Evolutionary conservation across 257 asterid species (phyloP), one percentile per base, ranked within the genome.

Genomic region (Penstemon newberryi): DNA sequence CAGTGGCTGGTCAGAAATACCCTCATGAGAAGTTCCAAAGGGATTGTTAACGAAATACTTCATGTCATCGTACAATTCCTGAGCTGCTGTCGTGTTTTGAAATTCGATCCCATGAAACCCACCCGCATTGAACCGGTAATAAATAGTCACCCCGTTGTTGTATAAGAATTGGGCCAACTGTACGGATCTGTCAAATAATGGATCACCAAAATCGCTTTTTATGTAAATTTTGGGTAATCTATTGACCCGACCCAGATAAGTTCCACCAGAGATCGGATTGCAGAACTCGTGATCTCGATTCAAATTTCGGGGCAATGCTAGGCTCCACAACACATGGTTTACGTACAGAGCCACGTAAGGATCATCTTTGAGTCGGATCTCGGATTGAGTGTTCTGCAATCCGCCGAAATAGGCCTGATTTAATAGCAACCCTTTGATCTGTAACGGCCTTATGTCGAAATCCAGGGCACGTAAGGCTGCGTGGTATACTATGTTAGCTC

Each of bases 331-430:
- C 3, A 76, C 70, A 7, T 80, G 70, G 4, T 61, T 67, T 4
- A 80, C 40, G 15, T 63, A 73, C 6, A 80, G 45, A 0, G 82
- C 43, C 0, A 76, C 71, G 56, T 54, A 40, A 0, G 78, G 59
- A 51, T 79, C 82, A 0, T 80, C 76, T 0, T 40, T 12, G 4
- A 73, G 47, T 5, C 76, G 44, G 68, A 70, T 60, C 44, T 80
- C 85, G 0, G 85, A 77, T 1, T 40, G 7, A 0, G 80, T 80
- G 5, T 74, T 60, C 3, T 11, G 0, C 0, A 56, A 12, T 0
- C 85, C 82, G 4, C 82, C 82, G 13, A 80, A 80, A 41, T 47
- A 80, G 6, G 78, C 78, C 15, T 80, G 85, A 39, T 77, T 77
- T 43, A 80, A 1, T 1, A 80, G 12, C 50, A 80, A 13, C 2